phyloP scores from a whole-genome alignment of 75 land plant genomes.

The Chamaecyparis obtusa region DNA sequence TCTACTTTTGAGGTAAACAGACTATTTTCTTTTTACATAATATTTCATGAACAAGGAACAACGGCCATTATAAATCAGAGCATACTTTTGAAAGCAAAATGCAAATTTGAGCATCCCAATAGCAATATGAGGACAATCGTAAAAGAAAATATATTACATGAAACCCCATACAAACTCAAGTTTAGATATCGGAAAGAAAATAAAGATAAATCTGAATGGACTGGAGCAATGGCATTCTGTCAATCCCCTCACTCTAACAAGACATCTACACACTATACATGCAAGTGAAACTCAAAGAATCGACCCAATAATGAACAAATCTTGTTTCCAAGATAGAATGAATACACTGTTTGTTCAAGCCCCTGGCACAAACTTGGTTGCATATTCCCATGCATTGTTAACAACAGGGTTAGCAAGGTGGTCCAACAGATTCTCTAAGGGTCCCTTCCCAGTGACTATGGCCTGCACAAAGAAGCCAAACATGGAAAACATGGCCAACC shows the following conservation, averaged over 20 bases:
- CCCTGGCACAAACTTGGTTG: slow-evolving; percentile 86
- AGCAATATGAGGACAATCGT: background rate
- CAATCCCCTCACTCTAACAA: background rate
- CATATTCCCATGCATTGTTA: slow-evolving; percentile 90
- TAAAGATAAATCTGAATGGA: background rate
- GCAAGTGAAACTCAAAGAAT: background rate
- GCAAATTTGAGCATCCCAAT: background rate
- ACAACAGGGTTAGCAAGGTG: slow-evolving; percentile 86
- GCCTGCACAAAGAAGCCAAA: slow-evolving; percentile 94
- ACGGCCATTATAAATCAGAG: background rate
- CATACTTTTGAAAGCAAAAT: background rate
- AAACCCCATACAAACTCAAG: background rate
- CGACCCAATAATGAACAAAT: background rate
- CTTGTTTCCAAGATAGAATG: background rate
- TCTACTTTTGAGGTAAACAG: background rate
- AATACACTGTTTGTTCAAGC: slow-evolving; percentile 12
- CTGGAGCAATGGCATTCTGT: background rate
- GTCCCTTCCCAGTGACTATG: slow-evolving; percentile 85
- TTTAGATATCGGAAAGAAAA: background rate
- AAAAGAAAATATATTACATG: background rate
- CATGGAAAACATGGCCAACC: slow-evolving; percentile 91
- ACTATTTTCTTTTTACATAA: too few relatives aligned
- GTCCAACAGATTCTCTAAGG: slow-evolving; percentile 82
- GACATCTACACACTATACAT: background rate
- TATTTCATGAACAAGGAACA: background rate